These are phyloP conservation scores for Aspergillus indologenus DNA, from an alignment of 495 filamentous ascomycete genomes.

Conservation along the genomic window DNA sequence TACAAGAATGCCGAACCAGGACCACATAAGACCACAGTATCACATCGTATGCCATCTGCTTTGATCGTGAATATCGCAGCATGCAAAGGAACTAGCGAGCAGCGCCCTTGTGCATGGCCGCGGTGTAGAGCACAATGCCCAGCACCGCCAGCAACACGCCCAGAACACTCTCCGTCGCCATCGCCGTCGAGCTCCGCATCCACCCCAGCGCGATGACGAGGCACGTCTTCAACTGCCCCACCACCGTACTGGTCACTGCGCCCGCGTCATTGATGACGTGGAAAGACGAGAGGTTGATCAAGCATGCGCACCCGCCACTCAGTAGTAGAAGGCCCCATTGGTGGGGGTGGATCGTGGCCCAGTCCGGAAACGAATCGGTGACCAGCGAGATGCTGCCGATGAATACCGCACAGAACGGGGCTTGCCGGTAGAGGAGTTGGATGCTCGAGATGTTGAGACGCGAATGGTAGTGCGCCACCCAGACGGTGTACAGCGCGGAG, in stretches of 20 bases:
- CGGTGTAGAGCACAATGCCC: conserved; percentile 1
- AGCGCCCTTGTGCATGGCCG: neutral
- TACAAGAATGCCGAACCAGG: too few relatives aligned
- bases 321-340: conserved; percentile 4
- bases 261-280: neutral
- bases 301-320: conserved; percentile 2
- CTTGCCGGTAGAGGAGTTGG: conserved; percentile 2
- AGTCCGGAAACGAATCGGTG: neutral
- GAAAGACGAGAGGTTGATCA: conserved; percentile 1
- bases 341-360: neutral
- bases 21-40: too few relatives aligned
- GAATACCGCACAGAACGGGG: neutral
- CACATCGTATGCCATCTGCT: too few relatives aligned
- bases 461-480: conserved; percentile 3
- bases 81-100: too few relatives aligned
- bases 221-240: conserved; percentile 6
- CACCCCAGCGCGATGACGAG: conserved; percentile 2
- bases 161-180: neutral
- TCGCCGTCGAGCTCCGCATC: neutral
- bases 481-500: conserved; percentile 4
- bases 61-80: too few relatives aligned
- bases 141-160: neutral
- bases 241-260: conserved; percentile 1
- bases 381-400: neutral
- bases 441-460: conserved; percentile 1